phyloP scores from a whole-genome alignment of 805 yeast genomes.

The Candida saitoana region DNA sequence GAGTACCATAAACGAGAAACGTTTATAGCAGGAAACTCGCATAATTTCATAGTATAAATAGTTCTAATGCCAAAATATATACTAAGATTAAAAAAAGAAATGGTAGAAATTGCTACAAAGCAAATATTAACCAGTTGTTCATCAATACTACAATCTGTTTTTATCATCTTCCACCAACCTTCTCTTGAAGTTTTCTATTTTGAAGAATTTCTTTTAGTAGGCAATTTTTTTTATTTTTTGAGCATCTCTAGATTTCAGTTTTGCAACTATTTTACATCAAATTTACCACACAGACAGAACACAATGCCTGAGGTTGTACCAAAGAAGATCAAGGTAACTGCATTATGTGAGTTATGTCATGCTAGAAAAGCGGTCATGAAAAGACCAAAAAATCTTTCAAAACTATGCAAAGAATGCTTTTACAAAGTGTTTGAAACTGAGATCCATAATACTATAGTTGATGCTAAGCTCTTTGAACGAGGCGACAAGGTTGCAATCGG shows the following conservation, averaged over 20 bases:
- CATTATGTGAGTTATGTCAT: slow-evolving; percentile 80
- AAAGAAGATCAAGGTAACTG: slow-evolving; percentile 31
- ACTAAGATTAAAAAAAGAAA: neutral
- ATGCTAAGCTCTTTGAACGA: slow-evolving; percentile 60
- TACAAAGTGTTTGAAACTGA: slow-evolving; percentile 90
- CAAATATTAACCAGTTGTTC: too few relatives aligned
- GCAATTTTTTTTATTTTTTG: too few relatives aligned
- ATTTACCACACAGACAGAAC: neutral
- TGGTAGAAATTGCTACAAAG: too few relatives aligned
- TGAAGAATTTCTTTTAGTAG: neutral
- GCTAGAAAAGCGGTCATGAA: slow-evolving; percentile 79
- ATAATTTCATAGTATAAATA: neutral
- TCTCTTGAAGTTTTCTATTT: neutral
- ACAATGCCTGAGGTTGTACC: slow-evolving; percentile 7
- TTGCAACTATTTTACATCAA: neutral
- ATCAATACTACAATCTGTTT: too few relatives aligned
- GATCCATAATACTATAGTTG: slow-evolving; percentile 81
- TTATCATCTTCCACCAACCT: too few relatives aligned
- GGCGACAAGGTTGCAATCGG: slow-evolving; percentile 96
- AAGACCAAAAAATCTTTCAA: slow-evolving; percentile 88
- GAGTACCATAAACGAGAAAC: neutral
- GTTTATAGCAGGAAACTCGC: neutral
- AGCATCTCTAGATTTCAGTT: neutral
- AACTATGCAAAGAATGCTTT: slow-evolving; percentile 87
- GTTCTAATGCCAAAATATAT: neutral